Evolutionary conservation across 805 yeast species (phyloP).

Genomic region (Kuraishia ogatae): DNA sequence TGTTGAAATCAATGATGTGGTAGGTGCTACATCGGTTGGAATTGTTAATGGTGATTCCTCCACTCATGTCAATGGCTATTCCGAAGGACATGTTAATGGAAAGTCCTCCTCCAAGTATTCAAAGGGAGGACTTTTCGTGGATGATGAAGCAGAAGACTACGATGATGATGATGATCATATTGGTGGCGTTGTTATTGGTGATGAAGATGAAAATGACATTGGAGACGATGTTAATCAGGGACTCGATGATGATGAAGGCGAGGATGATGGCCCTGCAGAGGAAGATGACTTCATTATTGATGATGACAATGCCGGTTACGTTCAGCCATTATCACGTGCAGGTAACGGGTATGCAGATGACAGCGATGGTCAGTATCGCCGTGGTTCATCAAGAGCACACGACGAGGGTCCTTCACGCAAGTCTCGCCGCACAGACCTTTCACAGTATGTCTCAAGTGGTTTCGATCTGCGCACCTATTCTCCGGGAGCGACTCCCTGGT

Average conservation of each 20-base stretch:
- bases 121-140: slow-evolving; percentile 3
- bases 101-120: background rate
- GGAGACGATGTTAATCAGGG: slow-evolving; percentile 13
- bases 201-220: slow-evolving; percentile 11
- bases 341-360: slow-evolving; percentile 2
- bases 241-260: slow-evolving; percentile 9
- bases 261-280: slow-evolving; percentile 15
- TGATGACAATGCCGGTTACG: slow-evolving; percentile 51
- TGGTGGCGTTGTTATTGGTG: slow-evolving; percentile 4
- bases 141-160: slow-evolving; percentile 10
- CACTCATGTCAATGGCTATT: background rate
- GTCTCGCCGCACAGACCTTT: background rate
- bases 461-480: slow-evolving; percentile 57
- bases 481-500: slow-evolving; percentile 86
- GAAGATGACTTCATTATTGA: slow-evolving; percentile 50
- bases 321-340: background rate
- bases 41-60: too few relatives aligned
- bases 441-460: slow-evolving; percentile 4
- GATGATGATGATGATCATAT: slow-evolving; percentile 8
- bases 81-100: background rate
- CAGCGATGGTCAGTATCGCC: slow-evolving; percentile 1
- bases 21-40: background rate
- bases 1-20: slow-evolving; percentile 12
- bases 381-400: background rate
- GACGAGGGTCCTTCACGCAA: background rate